Conservation (phyloP, 495 filamentous ascomycete species). For the Talaromyces liani region DNA sequence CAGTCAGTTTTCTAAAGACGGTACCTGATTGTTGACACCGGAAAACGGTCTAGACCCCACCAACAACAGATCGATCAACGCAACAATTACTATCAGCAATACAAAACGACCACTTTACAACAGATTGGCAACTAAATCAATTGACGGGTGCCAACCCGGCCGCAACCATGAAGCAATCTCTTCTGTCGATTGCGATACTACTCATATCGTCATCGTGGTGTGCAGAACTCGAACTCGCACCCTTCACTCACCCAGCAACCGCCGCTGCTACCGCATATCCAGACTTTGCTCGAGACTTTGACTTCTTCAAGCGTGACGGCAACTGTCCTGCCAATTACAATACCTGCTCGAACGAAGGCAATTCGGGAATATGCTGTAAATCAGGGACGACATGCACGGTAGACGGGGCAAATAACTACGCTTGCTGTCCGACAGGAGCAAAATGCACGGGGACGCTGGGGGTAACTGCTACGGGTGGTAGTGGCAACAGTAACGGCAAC, state of each 20-base stretch:
- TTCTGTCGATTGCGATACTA: neutral
- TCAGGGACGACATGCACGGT: constrained; percentile 45
- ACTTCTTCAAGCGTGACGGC: constrained; percentile 27
- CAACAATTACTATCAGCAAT: neutral
- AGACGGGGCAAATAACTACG: constrained; percentile 53
- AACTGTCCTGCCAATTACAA: constrained; percentile 48
- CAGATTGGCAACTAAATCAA: neutral
- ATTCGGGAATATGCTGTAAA: constrained; percentile 49
- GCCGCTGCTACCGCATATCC: neutral
- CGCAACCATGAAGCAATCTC: constrained; percentile 1
- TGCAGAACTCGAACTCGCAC: neutral
- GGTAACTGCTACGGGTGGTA: constrained; percentile 17
- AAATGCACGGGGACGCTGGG: constrained; percentile 55
- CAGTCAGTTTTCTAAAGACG: neutral
- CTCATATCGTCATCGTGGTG: constrained; percentile 4
- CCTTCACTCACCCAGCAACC: constrained; percentile 1
- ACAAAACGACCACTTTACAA: neutral
- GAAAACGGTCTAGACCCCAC: neutral
- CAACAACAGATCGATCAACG: neutral
- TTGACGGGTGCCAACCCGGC: constrained; percentile 4
- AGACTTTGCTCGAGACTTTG: neutral
- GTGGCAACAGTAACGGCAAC: constrained; percentile 13
- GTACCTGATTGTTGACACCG: neutral
- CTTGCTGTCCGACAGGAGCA: constrained; percentile 56
- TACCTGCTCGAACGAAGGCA: constrained; percentile 41